These are phyloP conservation scores for Phytophthora brassicae DNA, from an alignment of 352 stramenopile species.

Conservation along the genomic window DNA sequence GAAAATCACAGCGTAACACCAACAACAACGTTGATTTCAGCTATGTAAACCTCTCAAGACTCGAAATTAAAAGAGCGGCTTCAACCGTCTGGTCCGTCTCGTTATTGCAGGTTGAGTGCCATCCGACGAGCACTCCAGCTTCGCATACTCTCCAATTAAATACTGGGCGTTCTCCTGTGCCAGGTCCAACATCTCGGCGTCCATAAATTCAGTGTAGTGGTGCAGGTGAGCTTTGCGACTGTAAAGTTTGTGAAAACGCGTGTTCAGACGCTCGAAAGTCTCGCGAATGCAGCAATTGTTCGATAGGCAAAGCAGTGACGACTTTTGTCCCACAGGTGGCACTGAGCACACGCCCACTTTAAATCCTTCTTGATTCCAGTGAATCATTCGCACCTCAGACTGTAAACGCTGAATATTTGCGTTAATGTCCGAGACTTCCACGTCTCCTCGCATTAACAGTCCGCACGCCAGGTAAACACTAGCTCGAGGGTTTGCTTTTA, in stretches of 20 bases:
- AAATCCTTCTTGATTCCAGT: constrained; percentile 92
- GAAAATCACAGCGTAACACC: too few species aligned
- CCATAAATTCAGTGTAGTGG: constrained; percentile 89
- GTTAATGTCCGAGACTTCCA: constrained; percentile 89
- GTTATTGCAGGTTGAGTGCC: constrained; percentile 10
- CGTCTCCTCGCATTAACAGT: constrained; percentile 81
- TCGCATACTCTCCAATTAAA: constrained; percentile 66
- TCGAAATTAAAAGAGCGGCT: constrained; percentile 37
- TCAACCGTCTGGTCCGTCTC: constrained; percentile 30
- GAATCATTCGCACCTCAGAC: constrained; percentile 83
- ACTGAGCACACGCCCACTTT: constrained; percentile 83
- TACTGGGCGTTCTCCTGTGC: constrained; percentile 62
- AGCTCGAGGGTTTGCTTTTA: constrained; percentile 63
- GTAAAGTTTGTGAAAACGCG: constrained; percentile 84
- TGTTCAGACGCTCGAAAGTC: constrained; percentile 76
- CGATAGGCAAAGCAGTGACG: constrained; percentile 78
- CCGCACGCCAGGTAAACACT: constrained; percentile 87
- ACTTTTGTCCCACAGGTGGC: constrained; percentile 53
- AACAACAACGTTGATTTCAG: neutral
- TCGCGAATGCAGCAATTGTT: constrained; percentile 89
- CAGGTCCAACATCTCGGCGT: constrained; percentile 46
- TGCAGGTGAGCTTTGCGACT: constrained; percentile 78
- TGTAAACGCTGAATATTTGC: constrained; percentile 85
- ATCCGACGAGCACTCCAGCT: constrained; percentile 47
- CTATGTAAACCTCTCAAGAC: neutral